Conservation (phyloP, 2,329 filamentous ascomycete genomes). For the Dryadomyces sulphureus region DNA sequence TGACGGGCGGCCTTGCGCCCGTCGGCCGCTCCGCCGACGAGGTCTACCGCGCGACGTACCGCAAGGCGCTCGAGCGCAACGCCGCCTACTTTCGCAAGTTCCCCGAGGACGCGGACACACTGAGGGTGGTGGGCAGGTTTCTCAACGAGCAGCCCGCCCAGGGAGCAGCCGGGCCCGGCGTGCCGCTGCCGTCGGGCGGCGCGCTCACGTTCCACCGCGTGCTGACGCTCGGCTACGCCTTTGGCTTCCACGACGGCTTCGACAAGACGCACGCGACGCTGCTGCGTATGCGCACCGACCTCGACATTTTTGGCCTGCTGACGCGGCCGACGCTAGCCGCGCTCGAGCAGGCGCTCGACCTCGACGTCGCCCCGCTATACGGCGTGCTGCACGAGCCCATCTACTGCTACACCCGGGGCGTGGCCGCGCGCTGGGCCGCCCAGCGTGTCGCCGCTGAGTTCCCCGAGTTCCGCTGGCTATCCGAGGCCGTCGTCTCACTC, state of each 20-base stretch:
- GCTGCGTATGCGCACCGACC: conserved; percentile 53
- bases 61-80: conserved; percentile 58
- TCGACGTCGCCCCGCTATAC: conserved; percentile 71
- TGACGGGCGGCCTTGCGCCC: conserved; percentile 72
- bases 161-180: conserved; percentile 8
- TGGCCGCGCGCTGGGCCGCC: conserved; percentile 62
- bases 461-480: conserved; percentile 36
- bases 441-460: conserved; percentile 41
- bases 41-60: conserved; percentile 60
- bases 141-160: conserved; percentile 42
- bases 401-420: conserved; percentile 56
- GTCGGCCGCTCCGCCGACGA: conserved; percentile 56
- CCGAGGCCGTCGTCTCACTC: conserved; percentile 12
- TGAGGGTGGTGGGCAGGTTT: conserved; percentile 51
- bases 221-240: conserved; percentile 59
- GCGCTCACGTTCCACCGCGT: conserved; percentile 59
- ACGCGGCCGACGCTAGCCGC: conserved; percentile 54
- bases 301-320: conserved; percentile 62
- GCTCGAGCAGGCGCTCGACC: conserved; percentile 52
- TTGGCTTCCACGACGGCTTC: conserved; percentile 67
- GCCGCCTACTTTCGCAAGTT: conserved; percentile 70
- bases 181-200: conserved; percentile 59
- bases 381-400: conserved; percentile 76
- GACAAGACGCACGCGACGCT: conserved; percentile 63
- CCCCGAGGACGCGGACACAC: conserved; percentile 57